Conservation (phyloP, 108 stramenopile species). For the Hondaea fermentalgiana region DNA sequence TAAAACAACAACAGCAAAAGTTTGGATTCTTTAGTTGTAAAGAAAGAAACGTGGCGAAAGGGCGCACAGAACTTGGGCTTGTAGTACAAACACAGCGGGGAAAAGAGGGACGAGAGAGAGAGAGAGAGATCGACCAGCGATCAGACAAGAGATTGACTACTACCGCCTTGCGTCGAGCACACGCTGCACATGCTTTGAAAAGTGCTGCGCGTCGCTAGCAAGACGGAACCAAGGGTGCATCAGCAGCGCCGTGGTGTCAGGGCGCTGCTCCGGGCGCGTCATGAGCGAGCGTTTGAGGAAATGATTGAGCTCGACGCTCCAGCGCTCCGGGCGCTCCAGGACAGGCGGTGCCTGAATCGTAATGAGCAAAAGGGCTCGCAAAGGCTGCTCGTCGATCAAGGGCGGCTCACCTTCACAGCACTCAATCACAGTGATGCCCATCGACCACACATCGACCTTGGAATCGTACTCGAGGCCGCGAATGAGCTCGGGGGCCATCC, state of each 20-base stretch:
- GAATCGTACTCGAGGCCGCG: constrained; percentile 49
- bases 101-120: too few species aligned
- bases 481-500: constrained; percentile 65
- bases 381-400: constrained; percentile 51
- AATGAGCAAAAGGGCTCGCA: constrained; percentile 57
- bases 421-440: constrained; percentile 59
- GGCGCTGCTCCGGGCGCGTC: constrained; percentile 31
- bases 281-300: constrained; percentile 43
- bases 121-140: too few species aligned
- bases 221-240: constrained; percentile 41
- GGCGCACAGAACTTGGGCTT: too few species aligned
- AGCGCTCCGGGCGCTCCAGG: constrained; percentile 35
- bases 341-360: constrained; percentile 44
- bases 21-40: too few species aligned
- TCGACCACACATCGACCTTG: constrained; percentile 60
- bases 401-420: constrained; percentile 62
- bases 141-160: too few species aligned
- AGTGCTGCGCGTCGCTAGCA: background rate
- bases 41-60: too few species aligned
- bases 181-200: background rate
- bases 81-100: too few species aligned
- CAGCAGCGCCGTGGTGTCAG: constrained; percentile 51
- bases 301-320: constrained; percentile 45
- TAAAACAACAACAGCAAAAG: too few species aligned
- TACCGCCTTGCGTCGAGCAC: background rate